A percentile compares a stretch with the other conserved stretches of the same genome.
Conservation (phyloP, 1,284 basidiomycete species). For the Ceratobasidium sp. region DNA sequence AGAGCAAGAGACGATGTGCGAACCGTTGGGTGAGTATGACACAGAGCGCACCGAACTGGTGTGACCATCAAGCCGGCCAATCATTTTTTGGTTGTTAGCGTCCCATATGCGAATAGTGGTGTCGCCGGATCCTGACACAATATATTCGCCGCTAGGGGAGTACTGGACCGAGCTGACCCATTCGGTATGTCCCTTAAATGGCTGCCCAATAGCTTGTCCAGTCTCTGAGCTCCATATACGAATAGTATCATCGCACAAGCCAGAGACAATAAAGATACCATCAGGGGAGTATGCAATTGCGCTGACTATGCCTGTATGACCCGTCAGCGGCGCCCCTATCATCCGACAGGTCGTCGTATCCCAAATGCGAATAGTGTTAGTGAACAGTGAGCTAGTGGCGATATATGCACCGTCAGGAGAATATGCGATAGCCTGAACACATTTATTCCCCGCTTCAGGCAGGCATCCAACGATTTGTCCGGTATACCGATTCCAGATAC, state of each 20-base stretch:
- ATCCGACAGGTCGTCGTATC: constrained; percentile 17
- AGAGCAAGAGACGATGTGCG: neutral
- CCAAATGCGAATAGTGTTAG: constrained; percentile 29
- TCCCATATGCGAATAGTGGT: neutral
- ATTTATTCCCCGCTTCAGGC: neutral
- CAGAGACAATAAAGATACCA: too few species aligned
- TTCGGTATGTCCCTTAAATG: neutral
- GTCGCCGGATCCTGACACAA: neutral
- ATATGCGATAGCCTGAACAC: neutral
- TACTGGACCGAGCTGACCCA: neutral
- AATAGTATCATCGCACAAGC: too few species aligned
- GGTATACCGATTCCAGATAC: neutral
- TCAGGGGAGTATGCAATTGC: too few species aligned
- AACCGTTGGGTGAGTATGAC: neutral
- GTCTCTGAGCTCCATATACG: too few species aligned
- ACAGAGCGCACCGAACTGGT: neutral
- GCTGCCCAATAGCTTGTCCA: too few species aligned
- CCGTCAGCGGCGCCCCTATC: constrained; percentile 3
- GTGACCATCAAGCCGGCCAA: neutral
- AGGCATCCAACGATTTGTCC: neutral
- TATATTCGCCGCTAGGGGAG: neutral
- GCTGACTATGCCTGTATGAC: neutral
- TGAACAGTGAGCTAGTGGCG: neutral
- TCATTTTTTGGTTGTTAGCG: neutral
- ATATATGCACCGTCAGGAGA: constrained; percentile 27